Conservation (phyloP, 345 rosid genomes). For the Lenwebbia sp. region DNA sequence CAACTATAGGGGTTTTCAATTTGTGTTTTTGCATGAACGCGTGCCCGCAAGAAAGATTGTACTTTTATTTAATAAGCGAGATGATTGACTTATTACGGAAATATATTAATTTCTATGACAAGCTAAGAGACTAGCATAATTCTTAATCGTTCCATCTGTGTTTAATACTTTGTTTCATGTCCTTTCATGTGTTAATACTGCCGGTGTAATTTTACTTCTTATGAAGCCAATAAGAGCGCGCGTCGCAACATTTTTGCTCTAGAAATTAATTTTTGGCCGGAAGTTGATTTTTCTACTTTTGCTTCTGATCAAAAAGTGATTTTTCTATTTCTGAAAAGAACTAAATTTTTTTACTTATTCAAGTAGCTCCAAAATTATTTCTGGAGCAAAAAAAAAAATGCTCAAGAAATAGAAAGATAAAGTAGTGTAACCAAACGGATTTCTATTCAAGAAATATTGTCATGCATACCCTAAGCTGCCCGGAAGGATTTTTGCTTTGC, state of each 20-base stretch:
- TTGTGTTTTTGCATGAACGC: not conserved
- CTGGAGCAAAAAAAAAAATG: no score
- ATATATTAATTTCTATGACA: not conserved
- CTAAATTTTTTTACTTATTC: no score
- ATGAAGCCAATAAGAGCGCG: not conserved
- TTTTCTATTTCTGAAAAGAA: no score
- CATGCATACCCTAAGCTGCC: not conserved
- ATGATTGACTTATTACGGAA: not conserved
- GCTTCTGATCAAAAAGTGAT: no score
- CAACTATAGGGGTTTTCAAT: not conserved
- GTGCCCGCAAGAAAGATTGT: no score
- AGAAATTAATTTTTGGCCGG: no score
- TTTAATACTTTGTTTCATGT: not conserved
- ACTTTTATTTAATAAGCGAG: not conserved
- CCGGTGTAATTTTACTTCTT: not conserved
- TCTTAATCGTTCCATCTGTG: not conserved
- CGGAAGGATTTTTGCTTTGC: not conserved
- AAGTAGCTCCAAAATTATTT: no score
- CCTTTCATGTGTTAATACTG: not conserved
- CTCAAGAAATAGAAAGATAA: no score
- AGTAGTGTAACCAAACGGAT: rapidly evolving
- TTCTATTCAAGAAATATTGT: no score
- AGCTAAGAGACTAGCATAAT: not conserved
- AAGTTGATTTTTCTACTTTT: no score
- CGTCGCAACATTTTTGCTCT: no score